phyloP scores from a whole-genome alignment of 2,329 filamentous ascomycete genomes.

The Fusarium xyrophilum region DNA sequence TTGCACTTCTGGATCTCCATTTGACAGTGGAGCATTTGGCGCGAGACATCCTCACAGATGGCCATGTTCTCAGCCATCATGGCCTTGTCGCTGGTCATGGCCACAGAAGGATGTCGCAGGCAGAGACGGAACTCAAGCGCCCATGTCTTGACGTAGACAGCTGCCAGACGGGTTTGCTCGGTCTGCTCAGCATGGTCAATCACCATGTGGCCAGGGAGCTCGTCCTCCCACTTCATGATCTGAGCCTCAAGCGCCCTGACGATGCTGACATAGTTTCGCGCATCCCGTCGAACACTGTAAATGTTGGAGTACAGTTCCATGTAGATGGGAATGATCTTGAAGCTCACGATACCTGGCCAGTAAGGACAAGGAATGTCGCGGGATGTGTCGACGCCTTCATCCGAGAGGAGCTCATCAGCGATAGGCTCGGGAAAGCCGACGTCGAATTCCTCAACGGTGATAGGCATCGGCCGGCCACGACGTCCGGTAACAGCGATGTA shows the following conservation, averaged over 20 bases:
- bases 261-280: conserved; percentile 67
- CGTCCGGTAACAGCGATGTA: conserved; percentile 75
- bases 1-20: conserved; percentile 67
- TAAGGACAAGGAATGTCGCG: conserved; percentile 68
- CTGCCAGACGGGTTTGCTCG: conserved; percentile 56
- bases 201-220: conserved; percentile 67
- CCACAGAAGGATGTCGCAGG: conserved; percentile 67
- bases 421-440: conserved; percentile 76
- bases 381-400: conserved; percentile 66
- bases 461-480: conserved; percentile 77
- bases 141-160: conserved; percentile 62
- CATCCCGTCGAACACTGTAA: conserved; percentile 72
- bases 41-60: conserved; percentile 70
- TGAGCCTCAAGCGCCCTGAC: conserved; percentile 71
- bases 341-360: conserved; percentile 69
- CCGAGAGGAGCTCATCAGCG: conserved; percentile 72
- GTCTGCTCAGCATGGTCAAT: conserved; percentile 51
- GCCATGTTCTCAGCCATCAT: conserved; percentile 68
- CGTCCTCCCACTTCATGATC: conserved; percentile 67
- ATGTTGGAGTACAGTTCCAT: conserved; percentile 78
- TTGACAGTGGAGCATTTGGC: conserved; percentile 68
- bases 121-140: conserved; percentile 65
- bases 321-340: conserved; percentile 70
- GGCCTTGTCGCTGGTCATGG: conserved; percentile 59
- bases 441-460: conserved; percentile 78